phyloP scores from a whole-genome alignment of 2,329 filamentous ascomycete species.

The Byssothecium circinans region DNA sequence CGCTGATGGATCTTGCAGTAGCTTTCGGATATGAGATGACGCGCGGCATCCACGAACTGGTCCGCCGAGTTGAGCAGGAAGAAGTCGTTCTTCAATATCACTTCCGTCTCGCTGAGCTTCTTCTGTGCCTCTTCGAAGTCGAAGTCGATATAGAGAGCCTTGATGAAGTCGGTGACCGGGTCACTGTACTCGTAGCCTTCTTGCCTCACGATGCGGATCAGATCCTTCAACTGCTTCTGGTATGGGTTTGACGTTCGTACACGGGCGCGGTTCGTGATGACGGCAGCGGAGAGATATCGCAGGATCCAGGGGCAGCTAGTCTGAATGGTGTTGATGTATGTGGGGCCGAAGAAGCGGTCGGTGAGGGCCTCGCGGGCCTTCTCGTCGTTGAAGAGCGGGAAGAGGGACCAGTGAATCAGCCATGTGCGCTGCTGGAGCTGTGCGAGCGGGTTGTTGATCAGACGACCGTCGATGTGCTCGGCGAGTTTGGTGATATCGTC shows the following conservation, averaged over 20 bases:
- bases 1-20: constrained; percentile 99
- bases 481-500: constrained; percentile 67
- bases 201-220: constrained; percentile 92
- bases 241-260: constrained; percentile 80
- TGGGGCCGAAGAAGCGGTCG: constrained; percentile 94
- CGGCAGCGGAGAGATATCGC: constrained; percentile 88
- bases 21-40: constrained; percentile 95
- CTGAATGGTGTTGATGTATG: constrained; percentile 99
- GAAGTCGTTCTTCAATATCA: constrained; percentile 91
- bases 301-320: constrained; percentile 96
- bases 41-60: constrained; percentile 87
- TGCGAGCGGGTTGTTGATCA: constrained; percentile 93
- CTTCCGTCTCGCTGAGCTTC: constrained; percentile 82
- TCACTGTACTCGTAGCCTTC: constrained; percentile 98
- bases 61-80: constrained; percentile 87
- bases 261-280: constrained; percentile 81
- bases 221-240: constrained; percentile 98
- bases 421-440: constrained; percentile 96
- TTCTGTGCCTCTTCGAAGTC: constrained; percentile 96
- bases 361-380: constrained; percentile 85
- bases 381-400: constrained; percentile 98
- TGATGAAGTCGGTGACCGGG: constrained; percentile 93
- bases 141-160: constrained; percentile 93
- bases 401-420: constrained; percentile 97
- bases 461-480: constrained; percentile 82